Base-by-base conservation (phyloP, 768 basidiomycete genomes). In the Pleurotus giganteus region DNA sequence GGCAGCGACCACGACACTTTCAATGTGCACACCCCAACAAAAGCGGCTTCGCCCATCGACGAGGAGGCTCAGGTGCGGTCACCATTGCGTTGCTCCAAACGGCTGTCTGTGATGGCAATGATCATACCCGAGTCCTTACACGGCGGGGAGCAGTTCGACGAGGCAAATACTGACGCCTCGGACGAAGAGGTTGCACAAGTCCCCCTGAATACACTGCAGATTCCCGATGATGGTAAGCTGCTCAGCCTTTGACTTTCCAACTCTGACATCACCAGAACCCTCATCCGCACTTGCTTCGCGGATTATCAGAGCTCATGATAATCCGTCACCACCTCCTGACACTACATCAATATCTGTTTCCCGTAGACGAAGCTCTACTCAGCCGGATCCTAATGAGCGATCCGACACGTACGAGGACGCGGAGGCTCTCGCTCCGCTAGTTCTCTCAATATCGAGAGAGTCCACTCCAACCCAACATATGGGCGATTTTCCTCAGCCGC, bases 241-340 rank as follows among this genome's bases (percentile, higher is more conserved):
- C 31, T 13, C 28, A 17, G 39, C n/a, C n/a, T 26, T 19, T 41
- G 3, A 43, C n/a, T 29, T 52, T 11, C 28, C 42, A 45, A 32
- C 46, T 36, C 43, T 44, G n/a, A 31, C 49, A 15, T 27, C 47
- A 26, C 15, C 58, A 82, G 89, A 90, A 63, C 88, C 87, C 7
- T 80, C 87, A 2, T 85, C 86, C 53, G 75, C 77, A 4, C 71
- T 91, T 46, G 89, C 85, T 28, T 80, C 73, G 58, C 83, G 71
- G 68, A 81, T 91, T 43, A 76, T 86, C 42, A 77, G 82, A 47
- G 89, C 89, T 49, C 80, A 82, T 55, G 84, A 83, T 61, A 91
- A 91, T 61, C 89, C 89, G 15, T 91, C 89, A 15, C 88, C 89
- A 15, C 82, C 82, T 4, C 82, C 82, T 26, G 31, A 34, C 36